Percentiles rank a stretch among this genome's conserved stretches.
Evolutionary conservation across 2,329 filamentous ascomycete species (phyloP).

Genomic region (Phyllosticta citriasiana): DNA sequence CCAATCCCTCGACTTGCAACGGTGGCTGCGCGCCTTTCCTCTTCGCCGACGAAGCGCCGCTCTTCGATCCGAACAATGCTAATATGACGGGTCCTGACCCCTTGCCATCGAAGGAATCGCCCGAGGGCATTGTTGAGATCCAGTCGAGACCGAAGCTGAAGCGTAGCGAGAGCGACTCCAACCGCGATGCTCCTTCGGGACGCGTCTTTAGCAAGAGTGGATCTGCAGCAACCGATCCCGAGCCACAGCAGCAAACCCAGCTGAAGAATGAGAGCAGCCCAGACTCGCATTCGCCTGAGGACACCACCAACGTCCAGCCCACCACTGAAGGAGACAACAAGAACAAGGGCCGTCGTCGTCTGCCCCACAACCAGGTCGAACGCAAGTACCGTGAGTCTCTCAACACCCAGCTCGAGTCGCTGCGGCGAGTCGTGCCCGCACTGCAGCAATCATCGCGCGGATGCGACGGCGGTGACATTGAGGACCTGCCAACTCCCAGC

Average conservation of each 20-base stretch:
- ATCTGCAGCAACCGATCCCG: constrained; percentile 5
- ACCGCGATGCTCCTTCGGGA: constrained; percentile 16
- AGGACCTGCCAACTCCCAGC: constrained; percentile 32
- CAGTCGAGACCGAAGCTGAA: constrained; percentile 23
- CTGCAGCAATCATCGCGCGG: constrained; percentile 27
- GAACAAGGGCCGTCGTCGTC: constrained; percentile 24
- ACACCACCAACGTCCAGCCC: constrained; percentile 15
- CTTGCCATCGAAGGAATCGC: constrained; percentile 21
- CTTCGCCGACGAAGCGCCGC: constrained; percentile 19
- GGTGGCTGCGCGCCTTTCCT: constrained; percentile 31
- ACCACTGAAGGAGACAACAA: constrained; percentile 18
- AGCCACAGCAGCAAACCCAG: constrained; percentile 11
- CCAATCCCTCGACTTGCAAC: constrained; percentile 31
- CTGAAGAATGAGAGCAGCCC: constrained; percentile 25
- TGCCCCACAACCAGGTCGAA: constrained; percentile 37
- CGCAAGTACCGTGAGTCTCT: constrained; percentile 38
- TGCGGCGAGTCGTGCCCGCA: constrained; percentile 29
- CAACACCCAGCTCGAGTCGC: constrained; percentile 35
- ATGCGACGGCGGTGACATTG: constrained; percentile 29
- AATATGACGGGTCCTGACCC: constrained; percentile 22
- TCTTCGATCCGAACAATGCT: constrained; percentile 16
- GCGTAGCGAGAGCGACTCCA: constrained; percentile 23
- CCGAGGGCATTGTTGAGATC: constrained; percentile 26
- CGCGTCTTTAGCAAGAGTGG: constrained; percentile 17
- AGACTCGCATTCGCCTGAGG: constrained; percentile 16